Percentiles rank a stretch among this genome's conserved stretches.
These are phyloP conservation scores for Cyberlindnera mycetangii DNA, from an alignment of 805 yeast genomes.

Conservation along the genomic window DNA sequence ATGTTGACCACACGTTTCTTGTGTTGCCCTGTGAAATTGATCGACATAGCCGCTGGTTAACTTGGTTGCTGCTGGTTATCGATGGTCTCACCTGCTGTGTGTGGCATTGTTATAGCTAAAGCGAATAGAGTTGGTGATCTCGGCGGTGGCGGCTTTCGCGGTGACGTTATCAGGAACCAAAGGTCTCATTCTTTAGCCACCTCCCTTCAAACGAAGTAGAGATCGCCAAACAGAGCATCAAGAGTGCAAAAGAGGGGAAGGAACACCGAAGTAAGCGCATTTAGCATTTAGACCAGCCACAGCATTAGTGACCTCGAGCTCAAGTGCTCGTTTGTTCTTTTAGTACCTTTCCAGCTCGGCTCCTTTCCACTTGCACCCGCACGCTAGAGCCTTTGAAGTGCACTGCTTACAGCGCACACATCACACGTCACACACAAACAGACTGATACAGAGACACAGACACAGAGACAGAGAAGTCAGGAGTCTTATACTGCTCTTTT, in stretches of 20 bases:
- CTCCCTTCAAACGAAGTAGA: not conserved
- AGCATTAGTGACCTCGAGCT: too few relatives aligned
- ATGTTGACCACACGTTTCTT: conserved; percentile 55
- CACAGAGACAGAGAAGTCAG: too few relatives aligned
- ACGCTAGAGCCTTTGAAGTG: too few relatives aligned
- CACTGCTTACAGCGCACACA: not conserved
- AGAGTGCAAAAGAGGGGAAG: not conserved
- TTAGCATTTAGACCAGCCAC: too few relatives aligned
- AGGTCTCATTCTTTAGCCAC: not conserved
- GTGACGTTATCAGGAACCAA: conserved; percentile 10
- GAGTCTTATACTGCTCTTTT: too few relatives aligned
- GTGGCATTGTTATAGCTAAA: not conserved
- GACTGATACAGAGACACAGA: not conserved
- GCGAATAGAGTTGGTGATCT: not conserved
- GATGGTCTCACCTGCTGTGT: too few relatives aligned
- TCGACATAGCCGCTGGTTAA: conserved; percentile 2
- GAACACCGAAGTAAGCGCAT: too few relatives aligned
- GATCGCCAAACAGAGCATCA: not conserved
- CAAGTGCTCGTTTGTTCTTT: too few relatives aligned
- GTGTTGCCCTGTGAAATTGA: conserved; percentile 59
- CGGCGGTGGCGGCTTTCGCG: conserved; percentile 10
- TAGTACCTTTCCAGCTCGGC: not conserved
- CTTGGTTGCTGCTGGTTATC: not conserved
- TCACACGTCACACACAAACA: not conserved
- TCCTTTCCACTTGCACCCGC: not conserved